Evolutionary conservation across 1,284 basidiomycete genomes (phyloP).

Genomic region (Moniliella sp.): DNA sequence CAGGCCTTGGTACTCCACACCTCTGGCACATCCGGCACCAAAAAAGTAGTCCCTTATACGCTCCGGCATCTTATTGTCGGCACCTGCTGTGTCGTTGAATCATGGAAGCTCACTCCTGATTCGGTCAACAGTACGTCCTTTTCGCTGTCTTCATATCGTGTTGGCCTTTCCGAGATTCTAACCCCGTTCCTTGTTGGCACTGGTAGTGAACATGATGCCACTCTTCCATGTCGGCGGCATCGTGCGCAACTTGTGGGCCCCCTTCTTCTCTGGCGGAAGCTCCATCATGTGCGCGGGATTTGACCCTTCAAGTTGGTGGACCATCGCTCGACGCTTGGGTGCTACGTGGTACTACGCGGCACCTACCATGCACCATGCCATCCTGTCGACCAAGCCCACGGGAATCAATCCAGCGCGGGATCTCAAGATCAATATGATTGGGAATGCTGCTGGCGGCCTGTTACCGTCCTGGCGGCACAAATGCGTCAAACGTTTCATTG

Average conservation of each 20-base stretch:
- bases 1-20: conserved; percentile 31
- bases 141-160: too few species aligned
- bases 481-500: conserved; percentile 28
- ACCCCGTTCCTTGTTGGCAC: background rate
- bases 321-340: conserved; percentile 23
- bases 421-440: conserved; percentile 30
- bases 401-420: conserved; percentile 15
- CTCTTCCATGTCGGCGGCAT: conserved; percentile 34
- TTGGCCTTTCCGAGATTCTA: background rate
- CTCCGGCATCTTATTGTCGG: conserved; percentile 30
- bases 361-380: conserved; percentile 33
- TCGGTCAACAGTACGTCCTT: conserved; percentile 22
- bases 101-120: conserved; percentile 27
- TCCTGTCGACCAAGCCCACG: conserved; percentile 27
- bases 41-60: conserved; percentile 33
- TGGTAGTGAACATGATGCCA: conserved; percentile 34
- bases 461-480: conserved; percentile 30
- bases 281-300: conserved; percentile 33
- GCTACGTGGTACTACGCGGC: conserved; percentile 33
- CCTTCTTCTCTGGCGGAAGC: conserved; percentile 27
- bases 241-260: conserved; percentile 29
- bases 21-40: conserved; percentile 32
- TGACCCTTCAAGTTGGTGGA: conserved; percentile 32
- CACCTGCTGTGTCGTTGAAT: conserved; percentile 27
- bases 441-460: conserved; percentile 32